A percentile compares a stretch with the other conserved stretches of the same genome.
Evolutionary conservation across 495 filamentous ascomycete species (phyloP).

Genomic region (Pyrenula aspistea): DNA sequence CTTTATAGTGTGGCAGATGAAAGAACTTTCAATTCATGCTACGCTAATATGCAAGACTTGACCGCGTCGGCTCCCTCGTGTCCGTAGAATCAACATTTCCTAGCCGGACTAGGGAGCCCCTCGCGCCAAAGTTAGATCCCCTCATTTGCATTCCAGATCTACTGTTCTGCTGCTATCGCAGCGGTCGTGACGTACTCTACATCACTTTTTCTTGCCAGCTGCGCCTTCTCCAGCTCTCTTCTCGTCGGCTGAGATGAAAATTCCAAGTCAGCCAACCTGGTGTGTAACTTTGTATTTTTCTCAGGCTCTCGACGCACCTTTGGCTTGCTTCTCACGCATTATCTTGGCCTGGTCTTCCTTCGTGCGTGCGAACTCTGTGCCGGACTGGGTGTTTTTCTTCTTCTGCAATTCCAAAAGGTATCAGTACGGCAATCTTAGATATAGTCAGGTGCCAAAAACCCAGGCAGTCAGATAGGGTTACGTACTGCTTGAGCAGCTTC

Average conservation of each 20-base stretch:
- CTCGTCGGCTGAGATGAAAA: conserved; percentile 9
- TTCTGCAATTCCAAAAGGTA: conserved; percentile 54
- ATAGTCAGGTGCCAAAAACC: conserved; percentile 1
- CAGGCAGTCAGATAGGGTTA: conserved; percentile 5
- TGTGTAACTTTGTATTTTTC: conserved; percentile 1
- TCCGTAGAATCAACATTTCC: too few relatives aligned
- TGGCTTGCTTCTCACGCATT: conserved; percentile 84
- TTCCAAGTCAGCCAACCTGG: not conserved
- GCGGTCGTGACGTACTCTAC: too few relatives aligned
- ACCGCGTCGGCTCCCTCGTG: too few relatives aligned
- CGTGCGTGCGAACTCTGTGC: conserved; percentile 54
- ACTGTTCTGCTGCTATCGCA: too few relatives aligned
- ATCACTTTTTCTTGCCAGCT: conserved; percentile 10
- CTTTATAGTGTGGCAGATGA: not conserved
- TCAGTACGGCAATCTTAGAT: conserved; percentile 2
- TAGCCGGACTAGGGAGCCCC: too few relatives aligned
- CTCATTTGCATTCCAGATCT: too few relatives aligned
- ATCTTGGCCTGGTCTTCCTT: conserved; percentile 70
- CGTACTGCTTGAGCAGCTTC: conserved; percentile 42
- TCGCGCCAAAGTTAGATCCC: too few relatives aligned
- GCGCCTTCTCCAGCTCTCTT: conserved; percentile 12
- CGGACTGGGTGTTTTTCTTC: conserved; percentile 41
- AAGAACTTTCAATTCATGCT: not conserved
- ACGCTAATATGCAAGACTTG: not conserved
- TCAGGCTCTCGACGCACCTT: conserved; percentile 38